Evolutionary conservation across 2,329 filamentous ascomycete genomes (phyloP).

Genomic region (Scopulariopsis brevicaulis): DNA sequence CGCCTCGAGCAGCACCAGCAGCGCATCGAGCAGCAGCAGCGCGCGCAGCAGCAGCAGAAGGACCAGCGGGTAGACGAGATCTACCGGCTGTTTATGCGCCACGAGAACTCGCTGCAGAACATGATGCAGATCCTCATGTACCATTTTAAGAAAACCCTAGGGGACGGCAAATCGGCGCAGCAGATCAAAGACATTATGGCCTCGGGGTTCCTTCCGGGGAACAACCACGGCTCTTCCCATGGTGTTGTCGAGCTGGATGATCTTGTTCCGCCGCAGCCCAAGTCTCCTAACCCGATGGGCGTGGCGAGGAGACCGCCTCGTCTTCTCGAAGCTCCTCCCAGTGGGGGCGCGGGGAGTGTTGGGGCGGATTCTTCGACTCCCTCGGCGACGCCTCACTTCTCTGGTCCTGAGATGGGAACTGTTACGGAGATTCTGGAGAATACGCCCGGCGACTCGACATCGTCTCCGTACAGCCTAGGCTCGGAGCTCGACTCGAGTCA

Average conservation of each 20-base stretch:
- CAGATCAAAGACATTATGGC: constrained; percentile 74
- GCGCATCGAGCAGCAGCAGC: constrained; percentile 7
- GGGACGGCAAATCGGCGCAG: constrained; percentile 65
- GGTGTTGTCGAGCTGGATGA: constrained; percentile 52
- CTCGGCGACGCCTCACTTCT: constrained; percentile 17
- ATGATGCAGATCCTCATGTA: constrained; percentile 95
- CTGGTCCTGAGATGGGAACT: constrained; percentile 36
- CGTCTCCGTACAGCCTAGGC: constrained; percentile 34
- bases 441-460: constrained; percentile 29
- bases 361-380: constrained; percentile 13
- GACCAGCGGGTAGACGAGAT: constrained; percentile 9
- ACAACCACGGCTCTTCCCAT: constrained; percentile 37
- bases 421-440: constrained; percentile 51
- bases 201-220: constrained; percentile 47
- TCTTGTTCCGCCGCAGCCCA: constrained; percentile 36
- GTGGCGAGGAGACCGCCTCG: constrained; percentile 41
- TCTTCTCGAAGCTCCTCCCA: constrained; percentile 34
- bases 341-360: constrained; percentile 12
- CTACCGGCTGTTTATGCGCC: constrained; percentile 48
- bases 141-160: constrained; percentile 87
- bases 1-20: constrained; percentile 80
- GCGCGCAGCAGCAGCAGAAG: constrained; percentile 7
- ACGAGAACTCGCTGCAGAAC: constrained; percentile 98
- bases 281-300: constrained; percentile 22
- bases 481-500: constrained; percentile 46